Conservation (phyloP, 768 basidiomycete species). For the Amanita muscaria region DNA sequence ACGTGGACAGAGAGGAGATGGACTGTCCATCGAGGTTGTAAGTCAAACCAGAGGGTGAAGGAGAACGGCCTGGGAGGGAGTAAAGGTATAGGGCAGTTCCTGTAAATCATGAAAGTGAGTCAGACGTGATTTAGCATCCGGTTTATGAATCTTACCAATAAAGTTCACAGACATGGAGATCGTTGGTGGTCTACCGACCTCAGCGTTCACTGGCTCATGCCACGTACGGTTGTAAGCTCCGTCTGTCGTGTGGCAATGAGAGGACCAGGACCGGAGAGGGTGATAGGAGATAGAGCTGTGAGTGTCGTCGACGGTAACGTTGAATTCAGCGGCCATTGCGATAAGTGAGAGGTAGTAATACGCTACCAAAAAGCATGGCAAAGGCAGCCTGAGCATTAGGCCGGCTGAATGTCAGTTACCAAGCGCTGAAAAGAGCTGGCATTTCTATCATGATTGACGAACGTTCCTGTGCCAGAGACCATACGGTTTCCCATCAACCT, state of each 20-base stretch:
- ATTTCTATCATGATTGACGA: conserved; percentile 10
- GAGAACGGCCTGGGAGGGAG: conserved; percentile 27
- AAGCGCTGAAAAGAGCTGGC: background rate
- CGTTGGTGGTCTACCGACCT: conserved; percentile 8
- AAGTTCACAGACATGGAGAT: conserved; percentile 35
- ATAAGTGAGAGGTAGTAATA: conserved; percentile 11
- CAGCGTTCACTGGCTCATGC: conserved; percentile 24
- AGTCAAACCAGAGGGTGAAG: conserved; percentile 31
- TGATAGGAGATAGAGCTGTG: conserved; percentile 19
- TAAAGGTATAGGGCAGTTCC: conserved; percentile 43
- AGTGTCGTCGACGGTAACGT: conserved; percentile 31
- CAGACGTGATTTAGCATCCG: background rate
- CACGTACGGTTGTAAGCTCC: conserved; percentile 18
- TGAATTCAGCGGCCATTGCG: conserved; percentile 17
- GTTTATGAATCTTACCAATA: conserved; percentile 24
- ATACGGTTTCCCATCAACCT: conserved; percentile 2
- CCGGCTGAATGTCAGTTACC: background rate
- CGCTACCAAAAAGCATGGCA: conserved; percentile 6
- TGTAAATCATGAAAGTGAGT: conserved; percentile 15
- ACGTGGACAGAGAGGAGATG: conserved; percentile 5
- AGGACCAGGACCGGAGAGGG: background rate
- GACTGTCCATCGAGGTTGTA: conserved; percentile 31
- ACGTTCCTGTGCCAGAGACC: background rate
- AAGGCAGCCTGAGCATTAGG: background rate
- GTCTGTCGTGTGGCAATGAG: background rate